Percentiles rank a stretch among this genome's conserved stretches.
Evolutionary conservation across 1,284 basidiomycete genomes (phyloP).

Genomic region (Trametes hirsuta): DNA sequence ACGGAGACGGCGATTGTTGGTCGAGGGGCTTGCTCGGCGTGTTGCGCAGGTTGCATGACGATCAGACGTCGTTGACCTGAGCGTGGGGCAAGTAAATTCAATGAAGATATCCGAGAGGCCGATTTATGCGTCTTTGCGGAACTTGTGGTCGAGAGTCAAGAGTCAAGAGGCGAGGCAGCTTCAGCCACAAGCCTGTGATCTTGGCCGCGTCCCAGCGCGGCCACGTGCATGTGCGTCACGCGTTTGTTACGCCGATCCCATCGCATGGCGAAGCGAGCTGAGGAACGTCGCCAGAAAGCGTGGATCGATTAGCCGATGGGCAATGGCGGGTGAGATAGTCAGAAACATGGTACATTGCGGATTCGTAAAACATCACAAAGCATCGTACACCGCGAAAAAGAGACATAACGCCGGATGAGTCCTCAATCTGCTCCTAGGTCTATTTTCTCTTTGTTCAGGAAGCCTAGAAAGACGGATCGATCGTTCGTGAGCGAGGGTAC

Average conservation of each 20-base stretch:
- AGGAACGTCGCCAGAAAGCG: background rate
- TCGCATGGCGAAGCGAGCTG: no score
- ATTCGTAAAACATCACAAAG: background rate
- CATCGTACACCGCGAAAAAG: slow-evolving; percentile 11
- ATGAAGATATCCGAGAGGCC: background rate
- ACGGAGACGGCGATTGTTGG: slow-evolving; percentile 19
- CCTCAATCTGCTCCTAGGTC: slow-evolving; percentile 17
- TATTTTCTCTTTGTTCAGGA: slow-evolving; percentile 44
- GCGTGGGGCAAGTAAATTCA: no score
- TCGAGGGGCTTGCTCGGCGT: background rate
- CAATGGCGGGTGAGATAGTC: background rate
- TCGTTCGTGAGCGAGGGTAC: background rate
- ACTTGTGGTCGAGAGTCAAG: background rate
- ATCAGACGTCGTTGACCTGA: background rate
- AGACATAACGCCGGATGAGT: background rate
- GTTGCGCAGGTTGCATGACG: background rate
- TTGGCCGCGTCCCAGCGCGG: slow-evolving; percentile 8
- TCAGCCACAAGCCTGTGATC: background rate
- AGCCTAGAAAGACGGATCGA: slow-evolving; percentile 32
- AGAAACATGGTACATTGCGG: slow-evolving; percentile 6
- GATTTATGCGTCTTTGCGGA: background rate
- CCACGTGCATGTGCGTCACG: slow-evolving; percentile 11
- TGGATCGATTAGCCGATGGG: background rate
- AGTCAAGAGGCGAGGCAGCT: background rate
- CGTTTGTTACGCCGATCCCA: slow-evolving; percentile 6